These are phyloP conservation scores for Saccharomyces pastorianus DNA, from an alignment of 1,139 yeast genomes.

Conservation along the genomic window DNA sequence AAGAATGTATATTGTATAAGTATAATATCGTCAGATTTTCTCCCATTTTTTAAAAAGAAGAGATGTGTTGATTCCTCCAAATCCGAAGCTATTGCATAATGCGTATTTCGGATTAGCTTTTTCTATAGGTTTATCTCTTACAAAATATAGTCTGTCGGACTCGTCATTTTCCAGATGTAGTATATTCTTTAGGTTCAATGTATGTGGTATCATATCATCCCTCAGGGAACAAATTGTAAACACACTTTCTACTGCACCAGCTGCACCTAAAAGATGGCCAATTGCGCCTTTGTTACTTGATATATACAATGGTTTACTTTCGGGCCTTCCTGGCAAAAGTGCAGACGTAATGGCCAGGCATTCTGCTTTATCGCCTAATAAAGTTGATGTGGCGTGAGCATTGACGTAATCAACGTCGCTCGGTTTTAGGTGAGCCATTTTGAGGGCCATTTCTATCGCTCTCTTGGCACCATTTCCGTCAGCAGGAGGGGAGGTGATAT, in stretches of 20 bases:
- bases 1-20: neutral
- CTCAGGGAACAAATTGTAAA: slow-evolving; percentile 65
- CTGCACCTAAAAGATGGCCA: slow-evolving; percentile 93
- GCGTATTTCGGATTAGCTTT: slow-evolving; percentile 45
- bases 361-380: slow-evolving; percentile 84
- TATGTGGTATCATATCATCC: slow-evolving; percentile 62
- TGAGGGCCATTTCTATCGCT: slow-evolving; percentile 74
- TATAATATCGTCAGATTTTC: slow-evolving; percentile 1
- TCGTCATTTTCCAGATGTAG: slow-evolving; percentile 36
- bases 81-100: slow-evolving; percentile 86
- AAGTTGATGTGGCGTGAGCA: slow-evolving; percentile 96
- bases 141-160: slow-evolving; percentile 51
- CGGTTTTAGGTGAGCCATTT: slow-evolving; percentile 34
- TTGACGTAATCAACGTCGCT: slow-evolving; percentile 64
- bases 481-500: slow-evolving; percentile 83
- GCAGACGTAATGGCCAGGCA: slow-evolving; percentile 59
- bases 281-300: slow-evolving; percentile 87
- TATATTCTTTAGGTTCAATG: slow-evolving; percentile 54
- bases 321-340: slow-evolving; percentile 30
- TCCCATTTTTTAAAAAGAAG: slow-evolving; percentile 40
- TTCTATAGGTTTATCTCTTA: slow-evolving; percentile 38
- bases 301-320: slow-evolving; percentile 38
- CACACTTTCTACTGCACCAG: slow-evolving; percentile 88
- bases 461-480: slow-evolving; percentile 78
- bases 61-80: slow-evolving; percentile 93